Evolutionary conservation across 1,284 basidiomycete genomes (phyloP).

Genomic region (Irpex lacteus): DNA sequence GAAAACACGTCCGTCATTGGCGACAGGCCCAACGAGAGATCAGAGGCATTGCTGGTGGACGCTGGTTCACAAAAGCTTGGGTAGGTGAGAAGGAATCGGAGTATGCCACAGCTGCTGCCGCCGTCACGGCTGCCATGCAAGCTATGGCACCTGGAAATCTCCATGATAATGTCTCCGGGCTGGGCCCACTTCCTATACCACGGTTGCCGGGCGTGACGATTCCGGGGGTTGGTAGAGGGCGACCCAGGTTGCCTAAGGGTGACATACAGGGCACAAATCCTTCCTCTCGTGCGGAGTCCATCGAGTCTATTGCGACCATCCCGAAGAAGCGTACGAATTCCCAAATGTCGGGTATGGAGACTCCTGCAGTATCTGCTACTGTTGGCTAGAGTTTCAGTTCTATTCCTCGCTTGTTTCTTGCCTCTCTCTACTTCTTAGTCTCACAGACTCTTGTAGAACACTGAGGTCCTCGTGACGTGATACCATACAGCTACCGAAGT

Average conservation of each 20-base stretch:
- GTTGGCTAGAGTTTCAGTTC: not conserved
- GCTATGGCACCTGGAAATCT: constrained; percentile 13
- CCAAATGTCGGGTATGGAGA: constrained; percentile 8
- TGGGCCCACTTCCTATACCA: constrained; percentile 10
- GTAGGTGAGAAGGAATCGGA: constrained; percentile 78
- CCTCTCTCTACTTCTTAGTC: not conserved
- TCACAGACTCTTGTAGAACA: not conserved
- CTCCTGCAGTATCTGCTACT: not conserved
- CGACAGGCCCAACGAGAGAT: constrained; percentile 70
- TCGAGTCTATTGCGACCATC: constrained; percentile 11
- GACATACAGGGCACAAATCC: constrained; percentile 8
- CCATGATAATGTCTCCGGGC: constrained; percentile 3
- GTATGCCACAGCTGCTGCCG: constrained; percentile 34
- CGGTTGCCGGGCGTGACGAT: constrained; percentile 9
- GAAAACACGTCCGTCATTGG: constrained; percentile 64
- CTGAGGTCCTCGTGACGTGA: not conserved
- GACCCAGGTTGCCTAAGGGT: constrained; percentile 3
- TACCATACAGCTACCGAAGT: not conserved
- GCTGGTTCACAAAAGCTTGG: constrained; percentile 75
- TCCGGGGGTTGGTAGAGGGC: constrained; percentile 3
- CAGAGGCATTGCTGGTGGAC: constrained; percentile 73
- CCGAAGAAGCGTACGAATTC: constrained; percentile 15
- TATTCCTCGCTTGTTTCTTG: not conserved
- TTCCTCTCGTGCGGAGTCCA: constrained; percentile 17
- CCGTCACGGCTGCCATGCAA: constrained; percentile 24